A percentile compares a stretch with the other conserved stretches of the same genome.
Evolutionary conservation across 1,284 basidiomycete genomes (phyloP).

Genomic region (Cryptococcus deneoformans): DNA sequence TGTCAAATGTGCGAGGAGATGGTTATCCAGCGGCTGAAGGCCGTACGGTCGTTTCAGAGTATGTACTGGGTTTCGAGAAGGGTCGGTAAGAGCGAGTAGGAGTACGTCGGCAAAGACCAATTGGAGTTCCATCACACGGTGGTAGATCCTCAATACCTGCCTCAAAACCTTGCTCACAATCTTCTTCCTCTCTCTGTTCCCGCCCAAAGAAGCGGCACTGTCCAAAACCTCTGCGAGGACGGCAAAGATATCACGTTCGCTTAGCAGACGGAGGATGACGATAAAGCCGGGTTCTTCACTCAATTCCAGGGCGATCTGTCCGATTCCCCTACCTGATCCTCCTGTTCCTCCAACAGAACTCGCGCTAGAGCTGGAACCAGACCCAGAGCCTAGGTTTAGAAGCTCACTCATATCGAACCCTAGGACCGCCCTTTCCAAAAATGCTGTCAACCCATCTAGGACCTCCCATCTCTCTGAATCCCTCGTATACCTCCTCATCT

Average conservation of each 20-base stretch:
- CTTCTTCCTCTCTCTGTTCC: conserved; percentile 52
- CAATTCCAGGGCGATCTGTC: conserved; percentile 30
- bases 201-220: conserved; percentile 33
- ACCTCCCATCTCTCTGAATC: conserved; percentile 81
- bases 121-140: conserved; percentile 79
- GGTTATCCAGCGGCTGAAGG: conserved; percentile 63
- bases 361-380: conserved; percentile 11
- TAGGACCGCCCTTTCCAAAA: conserved; percentile 77
- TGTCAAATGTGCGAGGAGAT: conserved; percentile 72
- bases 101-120: conserved; percentile 86
- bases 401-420: conserved; percentile 69
- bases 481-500: conserved; percentile 65
- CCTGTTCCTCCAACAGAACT: neutral
- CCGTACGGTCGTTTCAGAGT: conserved; percentile 37
- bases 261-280: conserved; percentile 75
- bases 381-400: conserved; percentile 13
- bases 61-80: conserved; percentile 19
- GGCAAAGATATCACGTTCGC: conserved; percentile 57
- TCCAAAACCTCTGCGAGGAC: conserved; percentile 55
- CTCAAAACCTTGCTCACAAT: conserved; percentile 60
- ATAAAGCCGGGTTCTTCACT: conserved; percentile 82
- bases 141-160: conserved; percentile 76
- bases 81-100: conserved; percentile 69
- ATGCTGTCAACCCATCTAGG: conserved; percentile 78
- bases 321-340: conserved; percentile 16